Percentiles rank a stretch among this genome's conserved stretches.
These are phyloP conservation scores for Tetrastigma voinierianum DNA, from an alignment of 164 flowering plant genomes.

Conservation along the genomic window DNA sequence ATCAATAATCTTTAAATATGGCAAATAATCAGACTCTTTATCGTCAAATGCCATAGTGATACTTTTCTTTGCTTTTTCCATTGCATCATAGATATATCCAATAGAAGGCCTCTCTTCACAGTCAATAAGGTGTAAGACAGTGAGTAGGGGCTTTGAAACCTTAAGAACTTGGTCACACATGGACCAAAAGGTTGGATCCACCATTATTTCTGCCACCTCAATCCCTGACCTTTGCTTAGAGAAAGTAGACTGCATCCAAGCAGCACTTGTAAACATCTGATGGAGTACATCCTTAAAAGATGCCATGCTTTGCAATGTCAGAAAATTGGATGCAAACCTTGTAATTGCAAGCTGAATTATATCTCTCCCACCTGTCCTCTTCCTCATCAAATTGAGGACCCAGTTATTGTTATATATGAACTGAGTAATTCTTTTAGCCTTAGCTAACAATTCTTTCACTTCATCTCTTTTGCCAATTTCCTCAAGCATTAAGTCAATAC, in stretches of 20 bases:
- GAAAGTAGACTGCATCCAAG: constrained; percentile 34
- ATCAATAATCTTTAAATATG: constrained; percentile 37
- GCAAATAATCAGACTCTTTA: constrained; percentile 25
- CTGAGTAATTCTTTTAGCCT: constrained; percentile 31
- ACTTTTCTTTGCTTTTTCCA: constrained; percentile 39
- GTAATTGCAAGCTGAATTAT: constrained; percentile 37
- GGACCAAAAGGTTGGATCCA: constrained; percentile 39
- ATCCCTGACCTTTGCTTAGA: constrained; percentile 32
- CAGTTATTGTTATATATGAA: constrained; percentile 37
- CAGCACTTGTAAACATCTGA: constrained; percentile 34
- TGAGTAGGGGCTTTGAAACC: constrained; percentile 36
- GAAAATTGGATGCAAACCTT: constrained; percentile 33
- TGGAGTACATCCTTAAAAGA: constrained; percentile 30
- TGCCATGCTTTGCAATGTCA: constrained; percentile 32
- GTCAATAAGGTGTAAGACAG: constrained; percentile 30
- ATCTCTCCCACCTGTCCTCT: constrained; percentile 37
- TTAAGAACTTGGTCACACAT: constrained; percentile 18
- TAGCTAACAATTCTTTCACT: constrained; percentile 25
- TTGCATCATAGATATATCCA: constrained; percentile 48
- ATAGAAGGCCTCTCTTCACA: constrained; percentile 41
- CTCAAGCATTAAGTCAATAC: constrained; percentile 48
- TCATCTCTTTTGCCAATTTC: constrained; percentile 30
- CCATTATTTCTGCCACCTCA: constrained; percentile 28
- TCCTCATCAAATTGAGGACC: constrained; percentile 39
- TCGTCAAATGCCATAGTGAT: constrained; percentile 26